Conservation (phyloP, 1,139 yeast genomes). For the Zygosaccharomyces pseudobailii region DNA sequence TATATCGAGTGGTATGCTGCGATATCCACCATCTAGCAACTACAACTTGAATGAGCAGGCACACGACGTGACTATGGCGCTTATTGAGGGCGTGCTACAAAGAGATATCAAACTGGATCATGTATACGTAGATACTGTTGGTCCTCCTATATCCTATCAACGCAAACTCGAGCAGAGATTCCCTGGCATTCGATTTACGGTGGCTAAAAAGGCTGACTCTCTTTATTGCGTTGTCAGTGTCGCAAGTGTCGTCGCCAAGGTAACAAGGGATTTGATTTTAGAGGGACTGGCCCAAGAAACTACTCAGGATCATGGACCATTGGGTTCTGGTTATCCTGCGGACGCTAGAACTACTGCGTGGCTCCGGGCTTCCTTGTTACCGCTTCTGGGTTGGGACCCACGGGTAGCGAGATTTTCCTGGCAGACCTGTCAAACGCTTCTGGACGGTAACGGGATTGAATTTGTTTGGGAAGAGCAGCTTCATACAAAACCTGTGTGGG, state of each 20-base stretch:
- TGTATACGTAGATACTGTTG: slow-evolving; percentile 91
- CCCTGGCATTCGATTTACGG: slow-evolving; percentile 69
- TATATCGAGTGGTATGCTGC: slow-evolving; percentile 83
- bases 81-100: slow-evolving; percentile 59
- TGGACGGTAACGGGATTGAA: slow-evolving; percentile 41
- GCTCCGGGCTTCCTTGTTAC: slow-evolving; percentile 56
- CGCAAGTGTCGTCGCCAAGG: slow-evolving; percentile 97
- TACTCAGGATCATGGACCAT: slow-evolving; percentile 13
- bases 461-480: slow-evolving; percentile 58
- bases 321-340: slow-evolving; percentile 94
- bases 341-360: slow-evolving; percentile 81
- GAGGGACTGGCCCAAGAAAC: slow-evolving; percentile 31
- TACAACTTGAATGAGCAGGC: slow-evolving; percentile 94
- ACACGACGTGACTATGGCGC: slow-evolving; percentile 82
- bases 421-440: slow-evolving; percentile 82
- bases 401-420: slow-evolving; percentile 80
- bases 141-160: slow-evolving; percentile 86
- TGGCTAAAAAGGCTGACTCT: slow-evolving; percentile 94
- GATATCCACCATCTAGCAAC: slow-evolving; percentile 49
- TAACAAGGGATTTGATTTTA: slow-evolving; percentile 78
- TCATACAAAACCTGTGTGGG: slow-evolving; percentile 28
- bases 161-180: slow-evolving; percentile 64
- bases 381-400: slow-evolving; percentile 81
- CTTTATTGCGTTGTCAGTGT: slow-evolving; percentile 91
- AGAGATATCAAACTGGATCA: slow-evolving; percentile 61